Evolutionary conservation across 257 asterid genomes (phyloP).

Genomic region (Lycium ferocissimum): DNA sequence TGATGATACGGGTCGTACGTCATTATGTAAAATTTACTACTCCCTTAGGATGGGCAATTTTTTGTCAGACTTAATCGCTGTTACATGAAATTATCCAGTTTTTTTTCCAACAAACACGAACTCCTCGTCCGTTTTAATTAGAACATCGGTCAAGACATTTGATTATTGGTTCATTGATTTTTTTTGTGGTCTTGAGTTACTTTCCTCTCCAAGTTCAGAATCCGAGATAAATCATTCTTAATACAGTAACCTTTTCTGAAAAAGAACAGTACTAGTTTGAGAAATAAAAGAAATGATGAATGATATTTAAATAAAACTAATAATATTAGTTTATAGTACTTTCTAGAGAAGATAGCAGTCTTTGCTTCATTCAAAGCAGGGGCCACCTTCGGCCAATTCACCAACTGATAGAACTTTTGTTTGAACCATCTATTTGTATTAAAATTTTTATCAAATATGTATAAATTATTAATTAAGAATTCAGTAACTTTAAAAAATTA

Average conservation of each 20-base stretch:
- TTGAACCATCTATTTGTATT: no score
- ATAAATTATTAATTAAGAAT: no score
- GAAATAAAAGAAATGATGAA: background rate
- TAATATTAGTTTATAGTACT: background rate
- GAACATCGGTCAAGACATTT: background rate
- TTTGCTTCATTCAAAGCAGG: background rate
- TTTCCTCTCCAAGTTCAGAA: background rate
- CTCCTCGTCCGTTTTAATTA: no score
- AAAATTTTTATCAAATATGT: no score
- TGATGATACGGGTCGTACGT: background rate
- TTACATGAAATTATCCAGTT: no score
- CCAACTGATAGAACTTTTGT: no score
- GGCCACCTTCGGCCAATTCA: no score
- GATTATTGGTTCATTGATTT: background rate
- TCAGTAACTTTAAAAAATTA: no score
- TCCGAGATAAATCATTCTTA: background rate
- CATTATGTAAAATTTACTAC: background rate
- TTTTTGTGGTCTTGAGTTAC: background rate
- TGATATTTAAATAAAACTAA: background rate
- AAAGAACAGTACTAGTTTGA: background rate
- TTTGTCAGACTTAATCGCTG: no score
- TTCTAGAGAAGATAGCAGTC: background rate
- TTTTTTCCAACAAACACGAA: no score
- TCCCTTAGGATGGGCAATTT: no score
- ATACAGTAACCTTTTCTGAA: background rate